These are phyloP conservation scores for Bolboschoenoplectus hybrid DNA, from an alignment of 202 grass and related monocot species.

Conservation along the genomic window DNA sequence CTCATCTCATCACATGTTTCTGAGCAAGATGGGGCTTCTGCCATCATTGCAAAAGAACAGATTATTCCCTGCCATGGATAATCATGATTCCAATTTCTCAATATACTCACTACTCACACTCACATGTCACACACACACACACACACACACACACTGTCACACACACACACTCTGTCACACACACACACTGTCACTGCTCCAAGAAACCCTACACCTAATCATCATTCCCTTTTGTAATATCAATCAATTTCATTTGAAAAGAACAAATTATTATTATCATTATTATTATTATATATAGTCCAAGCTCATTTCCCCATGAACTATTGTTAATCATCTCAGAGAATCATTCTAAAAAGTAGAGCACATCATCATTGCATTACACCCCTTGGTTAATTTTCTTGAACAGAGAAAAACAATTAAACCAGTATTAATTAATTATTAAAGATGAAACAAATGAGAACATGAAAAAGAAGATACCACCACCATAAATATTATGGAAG, in stretches of 20 bases:
- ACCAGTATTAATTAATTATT: neutral
- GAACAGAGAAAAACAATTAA: neutral
- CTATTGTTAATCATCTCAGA: constrained; percentile 55
- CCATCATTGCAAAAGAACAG: constrained; percentile 70
- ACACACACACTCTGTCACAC: neutral
- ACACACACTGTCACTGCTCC: neutral
- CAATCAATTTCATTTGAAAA: constrained; percentile 48
- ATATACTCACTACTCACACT: neutral
- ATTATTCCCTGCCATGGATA: constrained; percentile 72
- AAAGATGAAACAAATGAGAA: constrained; percentile 16
- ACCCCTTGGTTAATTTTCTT: neutral
- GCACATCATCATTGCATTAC: constrained; percentile 31
- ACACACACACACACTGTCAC: neutral
- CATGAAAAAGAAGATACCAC: neutral
- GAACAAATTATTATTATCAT: constrained; percentile 25
- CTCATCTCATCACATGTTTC: constrained; percentile 35
- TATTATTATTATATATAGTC: neutral
- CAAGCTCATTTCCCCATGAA: constrained; percentile 35
- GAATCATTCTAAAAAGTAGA: constrained; percentile 58
- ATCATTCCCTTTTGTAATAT: constrained; percentile 39
- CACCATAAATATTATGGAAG: neutral
- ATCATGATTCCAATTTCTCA: constrained; percentile 61
- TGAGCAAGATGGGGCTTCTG: constrained; percentile 36
- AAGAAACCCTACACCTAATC: constrained; percentile 31
- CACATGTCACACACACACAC: constrained; percentile 39